Conservation (phyloP, 768 basidiomycete species). For the Dictyophora rubrovolvata region DNA sequence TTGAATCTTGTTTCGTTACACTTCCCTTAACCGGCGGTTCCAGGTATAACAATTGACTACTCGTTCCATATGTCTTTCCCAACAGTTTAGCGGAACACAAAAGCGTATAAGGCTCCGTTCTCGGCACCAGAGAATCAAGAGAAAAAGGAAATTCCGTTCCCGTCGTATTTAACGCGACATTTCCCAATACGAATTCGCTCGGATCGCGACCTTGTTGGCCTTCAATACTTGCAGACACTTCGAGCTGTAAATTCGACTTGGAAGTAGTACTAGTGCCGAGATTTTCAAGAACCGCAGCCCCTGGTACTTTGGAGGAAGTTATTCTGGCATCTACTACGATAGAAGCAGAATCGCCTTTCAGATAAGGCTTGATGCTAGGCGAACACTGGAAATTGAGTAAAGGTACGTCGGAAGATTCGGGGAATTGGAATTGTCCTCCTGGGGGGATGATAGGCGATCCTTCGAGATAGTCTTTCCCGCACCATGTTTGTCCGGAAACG, state of each 20-base stretch:
- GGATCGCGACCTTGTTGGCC: slow-evolving; percentile 36
- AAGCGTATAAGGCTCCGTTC: slow-evolving; percentile 21
- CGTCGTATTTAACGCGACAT: slow-evolving; percentile 41
- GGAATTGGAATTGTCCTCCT: slow-evolving; percentile 38
- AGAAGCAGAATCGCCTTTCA: slow-evolving; percentile 37
- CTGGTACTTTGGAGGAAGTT: slow-evolving; percentile 34
- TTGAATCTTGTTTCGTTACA: slow-evolving; percentile 54
- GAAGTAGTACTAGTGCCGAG: slow-evolving; percentile 8
- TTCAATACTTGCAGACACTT: slow-evolving; percentile 30
- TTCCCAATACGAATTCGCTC: slow-evolving; percentile 30
- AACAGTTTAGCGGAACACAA: slow-evolving; percentile 21
- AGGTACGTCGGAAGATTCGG: slow-evolving; percentile 26
- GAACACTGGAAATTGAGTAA: slow-evolving; percentile 48
- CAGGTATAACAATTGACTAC: background rate
- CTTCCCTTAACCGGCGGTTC: slow-evolving; percentile 33
- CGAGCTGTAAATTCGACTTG: slow-evolving; percentile 22
- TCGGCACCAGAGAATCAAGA: slow-evolving; percentile 35
- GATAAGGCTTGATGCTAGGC: slow-evolving; percentile 49
- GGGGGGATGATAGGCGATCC: slow-evolving; percentile 31
- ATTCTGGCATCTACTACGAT: slow-evolving; percentile 46
- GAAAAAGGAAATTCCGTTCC: slow-evolving; percentile 41
- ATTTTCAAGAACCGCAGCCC: slow-evolving; percentile 31
- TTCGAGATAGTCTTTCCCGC: slow-evolving; percentile 44
- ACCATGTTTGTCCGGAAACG: slow-evolving; percentile 23
- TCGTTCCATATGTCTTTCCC: background rate